A percentile compares a stretch with the other conserved stretches of the same genome.
These are phyloP conservation scores for Rhizopogon vinicolor DNA, from an alignment of 768 basidiomycete genomes.

Conservation along the genomic window DNA sequence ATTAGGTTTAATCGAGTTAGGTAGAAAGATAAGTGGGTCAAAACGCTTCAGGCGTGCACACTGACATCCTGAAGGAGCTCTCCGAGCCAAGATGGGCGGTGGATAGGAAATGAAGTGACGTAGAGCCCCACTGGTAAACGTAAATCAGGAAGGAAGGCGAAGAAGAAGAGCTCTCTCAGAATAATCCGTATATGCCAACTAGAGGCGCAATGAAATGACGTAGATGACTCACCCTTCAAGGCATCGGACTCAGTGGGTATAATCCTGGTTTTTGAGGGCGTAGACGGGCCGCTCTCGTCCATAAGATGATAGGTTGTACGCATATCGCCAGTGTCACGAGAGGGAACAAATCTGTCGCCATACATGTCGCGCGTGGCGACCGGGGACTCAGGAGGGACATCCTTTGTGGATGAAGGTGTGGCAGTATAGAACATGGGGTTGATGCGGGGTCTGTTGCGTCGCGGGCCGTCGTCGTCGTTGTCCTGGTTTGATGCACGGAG, in stretches of 20 bases:
- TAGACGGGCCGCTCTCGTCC: constrained; percentile 50
- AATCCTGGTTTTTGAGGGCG: constrained; percentile 56
- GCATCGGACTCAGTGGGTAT: constrained; percentile 72
- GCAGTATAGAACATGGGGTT: constrained; percentile 47
- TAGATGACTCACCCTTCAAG: constrained; percentile 55
- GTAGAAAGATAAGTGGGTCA: background rate
- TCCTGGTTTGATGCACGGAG: constrained; percentile 70
- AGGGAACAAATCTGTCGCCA: constrained; percentile 62
- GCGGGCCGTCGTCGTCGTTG: constrained; percentile 47
- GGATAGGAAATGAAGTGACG: too few species aligned
- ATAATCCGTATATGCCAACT: too few species aligned
- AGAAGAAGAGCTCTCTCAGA: too few species aligned
- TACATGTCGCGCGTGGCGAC: constrained; percentile 34
- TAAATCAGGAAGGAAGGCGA: too few species aligned
- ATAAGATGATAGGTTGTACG: constrained; percentile 60
- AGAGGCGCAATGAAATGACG: too few species aligned
- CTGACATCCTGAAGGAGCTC: too few species aligned
- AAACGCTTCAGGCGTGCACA: too few species aligned
- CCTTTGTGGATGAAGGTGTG: constrained; percentile 44
- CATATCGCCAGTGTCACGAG: constrained; percentile 53
- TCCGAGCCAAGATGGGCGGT: too few species aligned
- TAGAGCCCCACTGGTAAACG: too few species aligned
- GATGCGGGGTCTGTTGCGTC: constrained; percentile 47
- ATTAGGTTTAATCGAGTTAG: constrained; percentile 5
- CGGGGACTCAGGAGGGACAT: constrained; percentile 44